Evolutionary conservation across 164 flowering plant genomes (phyloP).

Genomic region (Cinnamomum micranthum): DNA sequence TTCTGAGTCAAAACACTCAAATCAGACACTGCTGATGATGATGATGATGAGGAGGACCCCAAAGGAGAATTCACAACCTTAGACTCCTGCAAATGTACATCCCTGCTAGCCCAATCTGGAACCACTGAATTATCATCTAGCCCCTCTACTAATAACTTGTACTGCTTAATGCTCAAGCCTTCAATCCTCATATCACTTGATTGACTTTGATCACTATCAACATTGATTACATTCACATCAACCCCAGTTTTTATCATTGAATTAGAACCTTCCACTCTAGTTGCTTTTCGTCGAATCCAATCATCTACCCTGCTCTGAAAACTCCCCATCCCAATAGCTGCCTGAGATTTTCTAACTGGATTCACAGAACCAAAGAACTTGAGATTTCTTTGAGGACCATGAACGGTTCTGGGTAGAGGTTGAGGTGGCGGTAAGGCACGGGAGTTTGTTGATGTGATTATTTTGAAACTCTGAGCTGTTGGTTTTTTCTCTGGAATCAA

Average conservation of each 20-base stretch:
- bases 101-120: not conserved
- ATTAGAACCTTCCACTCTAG: not conserved
- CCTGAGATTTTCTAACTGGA: not conserved
- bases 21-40: not conserved
- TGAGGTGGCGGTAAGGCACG: not conserved
- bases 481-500: not conserved
- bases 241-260: not conserved
- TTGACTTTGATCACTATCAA: not conserved
- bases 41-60: not conserved
- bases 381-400: slow-evolving; percentile 2
- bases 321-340: not conserved
- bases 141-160: not conserved
- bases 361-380: not conserved
- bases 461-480: slow-evolving; percentile 8
- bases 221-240: not conserved
- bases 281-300: not conserved
- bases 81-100: not conserved
- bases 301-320: not conserved
- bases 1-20: not conserved
- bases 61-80: not conserved
- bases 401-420: slow-evolving; percentile 4
- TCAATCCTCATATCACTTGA: not conserved
- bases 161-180: not conserved
- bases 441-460: slow-evolving; percentile 23
- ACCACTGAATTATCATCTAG: not conserved